Evolutionary conservation across 2,329 filamentous ascomycete genomes (phyloP).

Genomic region (Neurospora sp.): DNA sequence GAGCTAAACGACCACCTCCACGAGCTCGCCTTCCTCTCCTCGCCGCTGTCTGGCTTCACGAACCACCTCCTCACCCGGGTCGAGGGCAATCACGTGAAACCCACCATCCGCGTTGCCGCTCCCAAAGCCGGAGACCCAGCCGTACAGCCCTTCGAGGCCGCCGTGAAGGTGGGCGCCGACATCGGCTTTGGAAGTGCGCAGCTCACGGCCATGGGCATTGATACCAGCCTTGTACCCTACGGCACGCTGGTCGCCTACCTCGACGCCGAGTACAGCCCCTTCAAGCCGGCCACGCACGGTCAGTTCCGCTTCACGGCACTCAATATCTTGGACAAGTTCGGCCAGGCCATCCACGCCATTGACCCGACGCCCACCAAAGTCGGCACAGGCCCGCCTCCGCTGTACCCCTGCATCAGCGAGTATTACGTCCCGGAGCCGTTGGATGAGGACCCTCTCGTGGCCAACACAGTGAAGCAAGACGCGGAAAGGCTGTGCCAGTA

Average conservation of each 20-base stretch:
- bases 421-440: constrained; percentile 15
- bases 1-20: constrained; percentile 12
- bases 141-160: constrained; percentile 9
- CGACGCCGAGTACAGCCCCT: constrained; percentile 20
- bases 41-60: constrained; percentile 24
- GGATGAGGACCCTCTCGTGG: background rate
- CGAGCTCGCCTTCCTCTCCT: constrained; percentile 17
- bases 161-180: constrained; percentile 13
- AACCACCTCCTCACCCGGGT: constrained; percentile 24
- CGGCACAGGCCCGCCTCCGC: constrained; percentile 11
- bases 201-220: constrained; percentile 12
- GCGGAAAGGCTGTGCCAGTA: constrained; percentile 19
- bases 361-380: constrained; percentile 14
- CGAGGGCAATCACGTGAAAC: constrained; percentile 32
- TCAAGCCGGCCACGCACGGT: constrained; percentile 38
- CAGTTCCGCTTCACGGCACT: constrained; percentile 36
- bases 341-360: constrained; percentile 28
- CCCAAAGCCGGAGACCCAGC: background rate
- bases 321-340: constrained; percentile 41
- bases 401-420: constrained; percentile 28
- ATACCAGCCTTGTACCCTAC: constrained; percentile 26
- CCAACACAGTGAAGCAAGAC: background rate
- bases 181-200: constrained; percentile 7
- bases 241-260: constrained; percentile 17
- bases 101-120: constrained; percentile 15